These are phyloP conservation scores for Rutstroemia sp. DNA, from an alignment of 2,329 filamentous ascomycete species.

Conservation along the genomic window DNA sequence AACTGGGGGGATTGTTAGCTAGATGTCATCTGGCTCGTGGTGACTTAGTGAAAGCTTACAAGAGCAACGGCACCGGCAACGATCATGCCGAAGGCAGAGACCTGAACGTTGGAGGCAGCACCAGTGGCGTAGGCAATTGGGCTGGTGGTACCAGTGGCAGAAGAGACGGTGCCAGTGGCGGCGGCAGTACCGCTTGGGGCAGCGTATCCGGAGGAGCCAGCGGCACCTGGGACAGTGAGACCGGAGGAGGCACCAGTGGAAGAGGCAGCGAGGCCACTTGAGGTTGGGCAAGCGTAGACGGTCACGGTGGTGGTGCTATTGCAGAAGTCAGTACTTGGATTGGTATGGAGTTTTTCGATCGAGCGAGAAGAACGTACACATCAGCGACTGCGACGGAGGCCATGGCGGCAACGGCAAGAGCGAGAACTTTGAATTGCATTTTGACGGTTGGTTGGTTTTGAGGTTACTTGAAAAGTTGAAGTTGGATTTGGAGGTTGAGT, in stretches of 20 bases:
- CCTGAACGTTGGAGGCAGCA: constrained; percentile 24
- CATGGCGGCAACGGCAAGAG: constrained; percentile 25
- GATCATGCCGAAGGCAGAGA: constrained; percentile 27
- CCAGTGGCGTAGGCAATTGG: constrained; percentile 26
- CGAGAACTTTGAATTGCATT: constrained; percentile 29
- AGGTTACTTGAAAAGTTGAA: constrained; percentile 8
- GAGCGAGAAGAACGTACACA: constrained; percentile 14
- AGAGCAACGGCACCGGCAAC: constrained; percentile 30
- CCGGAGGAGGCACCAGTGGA: constrained; percentile 6
- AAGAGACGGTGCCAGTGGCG: constrained; percentile 19
- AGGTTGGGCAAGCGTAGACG: constrained; percentile 21
- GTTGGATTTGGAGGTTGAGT: not conserved
- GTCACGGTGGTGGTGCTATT: constrained; percentile 22
- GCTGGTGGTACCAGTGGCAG: constrained; percentile 18
- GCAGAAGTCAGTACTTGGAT: constrained; percentile 9
- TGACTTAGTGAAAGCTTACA: constrained; percentile 17
- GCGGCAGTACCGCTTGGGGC: constrained; percentile 10
- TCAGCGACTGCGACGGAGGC: constrained; percentile 22
- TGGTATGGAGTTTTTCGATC: not conserved
- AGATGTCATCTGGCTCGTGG: not conserved
- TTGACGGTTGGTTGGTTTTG: constrained; percentile 23
- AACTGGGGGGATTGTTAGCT: constrained; percentile 21
- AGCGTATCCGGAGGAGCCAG: constrained; percentile 13
- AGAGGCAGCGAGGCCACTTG: constrained; percentile 10
- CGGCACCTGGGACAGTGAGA: constrained; percentile 11